Base-by-base conservation (phyloP, 495 filamentous ascomycete species). In the Hypoxylon subgilvum region DNA sequence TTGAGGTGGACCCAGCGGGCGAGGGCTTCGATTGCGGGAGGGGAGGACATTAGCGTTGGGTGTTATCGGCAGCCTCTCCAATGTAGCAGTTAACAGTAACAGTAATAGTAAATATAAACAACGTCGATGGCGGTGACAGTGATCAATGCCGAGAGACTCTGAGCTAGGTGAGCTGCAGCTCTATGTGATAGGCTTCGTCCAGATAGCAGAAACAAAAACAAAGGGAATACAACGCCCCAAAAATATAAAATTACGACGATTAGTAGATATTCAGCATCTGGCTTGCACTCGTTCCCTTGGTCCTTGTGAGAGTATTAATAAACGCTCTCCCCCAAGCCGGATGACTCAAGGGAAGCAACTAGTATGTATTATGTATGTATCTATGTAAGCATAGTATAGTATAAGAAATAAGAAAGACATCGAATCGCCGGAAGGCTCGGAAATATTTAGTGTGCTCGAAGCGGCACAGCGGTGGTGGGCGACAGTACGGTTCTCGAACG, bases 1-100 rank as follows among this genome's bases (percentile, higher is more conserved):
- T 77, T 78, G 44, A 77, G 71, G 49, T 73, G 64, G n/a, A 73
- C 52, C 74, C 73, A 76, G 16, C 68, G 55, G 28, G 57, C 32
- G 25, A 68, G 30, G 22, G 27, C 46, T 17, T 70, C 52, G 8
- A 68, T 21, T 5, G 45, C 41, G 2, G 49, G 39, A 19, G 57
- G 56, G 3, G 63, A 58, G 0, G 45, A 54, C 28, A 52, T 59
- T 8, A 39, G n/a, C n/a, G n/a, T n/a, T 43, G 14, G 9, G 9
- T 13, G 23, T 27, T 27, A 8, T 27, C 8, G 23, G 8, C 23
- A 27, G 8, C 3, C 23, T 27, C n/a, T n/a, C n/a, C n/a, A n/a
- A n/a, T n/a, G n/a, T n/a, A n/a, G n/a, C n/a, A n/a, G n/a, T n/a
- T n/a, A n/a, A 10, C 10, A 30, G 27, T 30, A 10, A 10, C 5